These are phyloP conservation scores for Rhodofomes roseus DNA, from an alignment of 1,284 basidiomycete genomes.

Conservation along the genomic window DNA sequence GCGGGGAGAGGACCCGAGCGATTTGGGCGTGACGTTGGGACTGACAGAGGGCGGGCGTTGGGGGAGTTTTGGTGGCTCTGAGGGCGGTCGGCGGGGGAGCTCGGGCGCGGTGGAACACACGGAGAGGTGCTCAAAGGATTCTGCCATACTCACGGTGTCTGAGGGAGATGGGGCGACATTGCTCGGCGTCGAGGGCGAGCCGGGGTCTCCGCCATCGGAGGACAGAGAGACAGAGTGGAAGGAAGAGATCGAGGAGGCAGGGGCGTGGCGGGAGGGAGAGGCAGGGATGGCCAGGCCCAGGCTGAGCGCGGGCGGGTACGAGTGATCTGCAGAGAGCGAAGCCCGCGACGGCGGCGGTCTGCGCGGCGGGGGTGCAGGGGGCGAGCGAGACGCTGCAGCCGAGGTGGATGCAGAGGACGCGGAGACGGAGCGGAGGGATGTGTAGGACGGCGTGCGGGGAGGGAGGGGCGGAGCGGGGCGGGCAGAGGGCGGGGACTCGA, in stretches of 20 bases:
- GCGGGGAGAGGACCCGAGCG: conserved; percentile 15
- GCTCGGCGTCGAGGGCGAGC: conserved; percentile 26
- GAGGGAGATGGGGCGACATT: conserved; percentile 38
- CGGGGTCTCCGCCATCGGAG: conserved; percentile 53
- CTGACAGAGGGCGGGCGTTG: conserved; percentile 37
- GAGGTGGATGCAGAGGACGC: conserved; percentile 33
- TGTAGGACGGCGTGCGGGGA: conserved; percentile 57
- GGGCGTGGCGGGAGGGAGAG: conserved; percentile 42
- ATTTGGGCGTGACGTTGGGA: conserved; percentile 14
- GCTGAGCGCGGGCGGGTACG: conserved; percentile 47
- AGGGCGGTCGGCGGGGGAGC: conserved; percentile 17
- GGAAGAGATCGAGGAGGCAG: conserved; percentile 70
- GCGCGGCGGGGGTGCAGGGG: conserved; percentile 6
- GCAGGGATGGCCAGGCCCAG: conserved; percentile 28
- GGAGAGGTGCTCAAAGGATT: conserved; percentile 70
- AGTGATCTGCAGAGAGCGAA: conserved; percentile 49
- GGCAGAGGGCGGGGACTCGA: conserved; percentile 34
- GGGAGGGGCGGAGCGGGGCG: conserved; percentile 51
- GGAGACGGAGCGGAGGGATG: conserved; percentile 44
- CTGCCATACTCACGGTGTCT: conserved; percentile 57
- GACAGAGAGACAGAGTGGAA: conserved; percentile 80
- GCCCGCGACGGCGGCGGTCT: conserved; percentile 38
- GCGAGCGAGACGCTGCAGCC: conserved; percentile 15
- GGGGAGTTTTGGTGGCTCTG: conserved; percentile 52
- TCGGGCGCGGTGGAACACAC: conserved; percentile 26